Conservation (phyloP, 2,329 filamentous ascomycete genomes). For the Talaromyces sp. region DNA sequence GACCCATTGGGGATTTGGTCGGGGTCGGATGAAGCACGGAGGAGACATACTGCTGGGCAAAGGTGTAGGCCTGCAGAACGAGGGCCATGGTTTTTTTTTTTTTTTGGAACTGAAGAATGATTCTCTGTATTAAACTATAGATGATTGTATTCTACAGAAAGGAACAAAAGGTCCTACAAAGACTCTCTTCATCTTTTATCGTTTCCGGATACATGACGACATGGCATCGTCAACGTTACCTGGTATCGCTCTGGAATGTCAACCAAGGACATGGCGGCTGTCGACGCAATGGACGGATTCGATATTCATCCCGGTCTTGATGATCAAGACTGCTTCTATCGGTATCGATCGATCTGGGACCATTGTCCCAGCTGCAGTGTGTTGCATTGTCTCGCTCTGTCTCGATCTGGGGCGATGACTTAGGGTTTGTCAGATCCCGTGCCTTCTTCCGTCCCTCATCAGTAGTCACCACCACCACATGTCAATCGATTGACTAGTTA, state of each 20-base stretch:
- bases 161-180: neutral
- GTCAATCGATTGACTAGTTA: neutral
- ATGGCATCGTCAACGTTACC: conserved; percentile 7
- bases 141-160: neutral
- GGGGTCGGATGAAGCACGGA: conserved; percentile 24
- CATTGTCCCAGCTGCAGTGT: neutral
- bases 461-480: neutral
- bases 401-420: too few species aligned
- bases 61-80: conserved; percentile 24
- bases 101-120: neutral
- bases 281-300: too few species aligned
- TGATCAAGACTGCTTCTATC: too few species aligned
- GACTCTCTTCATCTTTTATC: neutral
- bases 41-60: conserved; percentile 26
- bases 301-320: too few species aligned
- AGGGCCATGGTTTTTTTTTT: conserved; percentile 23
- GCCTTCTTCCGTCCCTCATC: too few species aligned
- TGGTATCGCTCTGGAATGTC: neutral
- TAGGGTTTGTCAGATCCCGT: neutral
- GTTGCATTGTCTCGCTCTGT: neutral
- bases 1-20: conserved; percentile 23
- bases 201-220: conserved; percentile 1
- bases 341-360: too few species aligned
- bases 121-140: neutral
- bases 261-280: too few species aligned